phyloP scores from a whole-genome alignment of 2,329 filamentous ascomycete genomes.

The Epichloe amarillans region DNA sequence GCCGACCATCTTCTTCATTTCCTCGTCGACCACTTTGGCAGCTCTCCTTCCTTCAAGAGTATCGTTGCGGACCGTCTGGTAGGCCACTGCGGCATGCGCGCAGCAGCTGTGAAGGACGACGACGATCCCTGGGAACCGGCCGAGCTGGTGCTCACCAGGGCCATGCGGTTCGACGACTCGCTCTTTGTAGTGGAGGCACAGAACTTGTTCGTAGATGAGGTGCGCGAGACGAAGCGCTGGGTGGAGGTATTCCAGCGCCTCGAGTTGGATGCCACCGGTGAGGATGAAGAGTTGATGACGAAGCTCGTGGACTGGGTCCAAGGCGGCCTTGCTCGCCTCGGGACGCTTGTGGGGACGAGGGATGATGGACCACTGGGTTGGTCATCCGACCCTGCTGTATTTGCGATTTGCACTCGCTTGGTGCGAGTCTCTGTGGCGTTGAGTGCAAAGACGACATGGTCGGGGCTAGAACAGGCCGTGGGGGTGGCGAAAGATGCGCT shows the following conservation, averaged over 20 bases:
- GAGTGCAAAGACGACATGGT: constrained; percentile 2
- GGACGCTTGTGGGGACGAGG: constrained; percentile 16
- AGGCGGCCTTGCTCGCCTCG: constrained; percentile 34
- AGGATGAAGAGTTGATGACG: constrained; percentile 16
- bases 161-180: constrained; percentile 44
- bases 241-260: constrained; percentile 29
- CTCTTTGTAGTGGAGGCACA: constrained; percentile 86
- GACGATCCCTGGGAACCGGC: constrained; percentile 14
- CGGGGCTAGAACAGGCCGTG: constrained; percentile 7
- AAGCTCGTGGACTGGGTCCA: constrained; percentile 33
- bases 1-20: constrained; percentile 30
- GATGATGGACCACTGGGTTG: constrained; percentile 66
- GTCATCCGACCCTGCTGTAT: constrained; percentile 54
- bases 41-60: constrained; percentile 22
- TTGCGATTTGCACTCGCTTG: constrained; percentile 43
- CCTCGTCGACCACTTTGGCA: constrained; percentile 25
- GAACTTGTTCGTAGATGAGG: constrained; percentile 83
- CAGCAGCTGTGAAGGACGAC: background rate
- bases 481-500: constrained; percentile 2
- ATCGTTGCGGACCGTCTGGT: constrained; percentile 30
- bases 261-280: constrained; percentile 6
- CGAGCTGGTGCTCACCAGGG: constrained; percentile 26
- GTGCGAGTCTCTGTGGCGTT: constrained; percentile 27
- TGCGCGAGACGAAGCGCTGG: constrained; percentile 64
- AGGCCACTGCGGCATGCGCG: constrained; percentile 10